Evolutionary conservation across 2,329 filamentous ascomycete genomes (phyloP), one percentile per base, ranked within the genome.

Genomic region (Monilinia fructicola): DNA sequence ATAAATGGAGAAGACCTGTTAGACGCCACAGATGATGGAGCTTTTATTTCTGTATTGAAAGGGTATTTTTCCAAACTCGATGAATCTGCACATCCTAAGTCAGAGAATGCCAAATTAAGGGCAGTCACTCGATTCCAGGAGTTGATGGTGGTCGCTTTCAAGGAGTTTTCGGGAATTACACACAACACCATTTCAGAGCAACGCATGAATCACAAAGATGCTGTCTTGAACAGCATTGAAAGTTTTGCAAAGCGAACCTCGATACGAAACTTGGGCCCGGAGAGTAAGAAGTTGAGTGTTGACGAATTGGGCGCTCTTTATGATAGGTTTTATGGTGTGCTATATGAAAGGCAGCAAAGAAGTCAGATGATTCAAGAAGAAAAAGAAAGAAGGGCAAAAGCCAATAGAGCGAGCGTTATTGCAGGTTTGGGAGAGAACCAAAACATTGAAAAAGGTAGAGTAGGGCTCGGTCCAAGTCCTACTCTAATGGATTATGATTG

Each of bases 61-160:
- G 88, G 90, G 0, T 99, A 99, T 79, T 99, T 99, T 77, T 87
- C 92, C 10, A 88, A 92, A 50, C 83, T 99, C 11, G 94, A 98
- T 76, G 94, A 98, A 79, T 97, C 93, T 4, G 95, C 95, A 2
- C 94, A 99, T 75, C 95, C 95, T 2, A 93, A 90, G 75, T 97
- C 93, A 0, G 93, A 97, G 76, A 99, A 98, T 70, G 89, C 93
- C 3, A 99, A 98, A 79, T 82, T 98, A 63, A 87, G 94, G 64
- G 92, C 93, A 0, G 95, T 99, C 64, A 99, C 96, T 7, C 87
- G 92, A 56, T 99, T 99, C 77, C 95, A 99, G 75, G 95, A 98
- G 78, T 85, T 99, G 67, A 98, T 99, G 93, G 95, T 99, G 3
- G 95, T 98, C 26, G 95, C 95, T 0, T 99, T 99, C 80, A 98